A percentile compares a stretch with the other conserved stretches of the same genome.
phyloP scores from a whole-genome alignment of 345 rosid genomes.

The Brassica rapa region DNA sequence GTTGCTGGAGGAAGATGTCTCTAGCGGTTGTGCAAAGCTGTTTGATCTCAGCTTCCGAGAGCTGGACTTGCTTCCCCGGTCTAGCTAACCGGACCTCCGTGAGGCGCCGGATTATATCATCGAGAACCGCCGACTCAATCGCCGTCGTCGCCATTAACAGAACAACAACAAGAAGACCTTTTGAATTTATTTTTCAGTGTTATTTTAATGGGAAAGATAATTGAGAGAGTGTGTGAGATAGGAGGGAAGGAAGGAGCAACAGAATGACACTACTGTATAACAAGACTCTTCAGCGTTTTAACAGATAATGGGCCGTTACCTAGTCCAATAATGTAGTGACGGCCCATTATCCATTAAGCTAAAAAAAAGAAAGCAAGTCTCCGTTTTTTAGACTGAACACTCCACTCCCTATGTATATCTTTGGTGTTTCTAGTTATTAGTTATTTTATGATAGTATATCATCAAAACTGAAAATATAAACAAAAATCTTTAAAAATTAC shows the following conservation, averaged over 20 bases:
- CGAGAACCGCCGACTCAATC: slow-evolving; percentile 66
- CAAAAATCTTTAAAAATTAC: too few relatives aligned
- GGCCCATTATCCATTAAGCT: background rate
- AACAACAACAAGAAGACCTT: slow-evolving; percentile 2
- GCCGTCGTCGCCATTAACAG: slow-evolving; percentile 54
- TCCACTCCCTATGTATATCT: too few relatives aligned
- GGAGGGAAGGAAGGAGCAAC: background rate
- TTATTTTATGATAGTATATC: too few relatives aligned
- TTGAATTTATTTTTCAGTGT: slow-evolving; percentile 10
- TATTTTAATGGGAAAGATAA: background rate
- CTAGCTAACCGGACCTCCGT: slow-evolving; percentile 83
- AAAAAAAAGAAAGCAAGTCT: background rate
- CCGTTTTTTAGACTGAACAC: too few relatives aligned
- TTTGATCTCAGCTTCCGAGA: slow-evolving; percentile 88
- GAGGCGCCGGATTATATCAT: slow-evolving; percentile 80
- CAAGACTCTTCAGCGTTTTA: background rate
- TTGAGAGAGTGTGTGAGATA: background rate
- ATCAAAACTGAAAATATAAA: too few relatives aligned
- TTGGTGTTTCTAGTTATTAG: too few relatives aligned
- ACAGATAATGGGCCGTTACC: slow-evolving; percentile 7
- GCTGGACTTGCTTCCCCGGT: slow-evolving; percentile 94
- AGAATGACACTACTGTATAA: background rate
- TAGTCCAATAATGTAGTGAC: background rate
- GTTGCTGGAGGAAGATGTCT: slow-evolving; percentile 80
- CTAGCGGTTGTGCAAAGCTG: slow-evolving; percentile 76